Evolutionary conservation across 1,139 yeast genomes (phyloP).

Genomic region (Magnusiomyces paraingens): DNA sequence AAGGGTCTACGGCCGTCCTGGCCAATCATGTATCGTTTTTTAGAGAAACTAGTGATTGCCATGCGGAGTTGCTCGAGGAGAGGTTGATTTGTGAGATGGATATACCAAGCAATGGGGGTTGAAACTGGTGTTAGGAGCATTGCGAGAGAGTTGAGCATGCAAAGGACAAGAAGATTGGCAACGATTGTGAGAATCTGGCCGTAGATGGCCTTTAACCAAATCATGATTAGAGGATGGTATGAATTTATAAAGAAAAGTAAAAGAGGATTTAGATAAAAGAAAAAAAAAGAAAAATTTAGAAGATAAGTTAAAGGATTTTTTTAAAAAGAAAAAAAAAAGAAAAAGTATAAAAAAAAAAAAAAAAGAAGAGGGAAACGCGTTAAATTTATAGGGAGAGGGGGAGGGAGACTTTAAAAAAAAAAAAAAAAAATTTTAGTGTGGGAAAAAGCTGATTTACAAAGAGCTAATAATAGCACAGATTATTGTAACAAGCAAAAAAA

Average conservation of each 20-base stretch:
- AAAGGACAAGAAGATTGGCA: conserved; percentile 10
- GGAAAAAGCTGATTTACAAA: too few relatives aligned
- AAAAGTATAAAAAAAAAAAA: too few relatives aligned
- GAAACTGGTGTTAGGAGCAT: conserved; percentile 13
- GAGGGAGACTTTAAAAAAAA: too few relatives aligned
- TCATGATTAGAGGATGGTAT: not conserved
- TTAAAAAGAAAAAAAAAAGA: too few relatives aligned
- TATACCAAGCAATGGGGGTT: conserved; percentile 10
- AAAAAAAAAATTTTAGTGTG: too few relatives aligned
- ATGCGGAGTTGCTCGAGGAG: conserved; percentile 14
- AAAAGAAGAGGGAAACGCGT: too few relatives aligned
- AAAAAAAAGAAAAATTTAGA: too few relatives aligned
- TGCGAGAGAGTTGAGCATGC: conserved; percentile 9
- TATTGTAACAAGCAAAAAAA: not conserved
- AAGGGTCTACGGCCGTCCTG: conserved; percentile 13
- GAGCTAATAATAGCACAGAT: too few relatives aligned
- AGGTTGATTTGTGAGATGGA: conserved; percentile 12
- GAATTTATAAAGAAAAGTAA: too few relatives aligned
- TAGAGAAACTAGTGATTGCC: conserved; percentile 13
- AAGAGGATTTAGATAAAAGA: too few relatives aligned
- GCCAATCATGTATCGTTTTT: conserved; percentile 17
- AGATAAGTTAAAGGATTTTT: too few relatives aligned
- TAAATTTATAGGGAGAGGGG: too few relatives aligned
- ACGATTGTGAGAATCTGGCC: conserved; percentile 15
- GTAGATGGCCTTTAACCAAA: conserved; percentile 6